A percentile compares a stretch with the other conserved stretches of the same genome.
phyloP scores from a whole-genome alignment of 805 yeast species.

The Martiniozyma abietophila region DNA sequence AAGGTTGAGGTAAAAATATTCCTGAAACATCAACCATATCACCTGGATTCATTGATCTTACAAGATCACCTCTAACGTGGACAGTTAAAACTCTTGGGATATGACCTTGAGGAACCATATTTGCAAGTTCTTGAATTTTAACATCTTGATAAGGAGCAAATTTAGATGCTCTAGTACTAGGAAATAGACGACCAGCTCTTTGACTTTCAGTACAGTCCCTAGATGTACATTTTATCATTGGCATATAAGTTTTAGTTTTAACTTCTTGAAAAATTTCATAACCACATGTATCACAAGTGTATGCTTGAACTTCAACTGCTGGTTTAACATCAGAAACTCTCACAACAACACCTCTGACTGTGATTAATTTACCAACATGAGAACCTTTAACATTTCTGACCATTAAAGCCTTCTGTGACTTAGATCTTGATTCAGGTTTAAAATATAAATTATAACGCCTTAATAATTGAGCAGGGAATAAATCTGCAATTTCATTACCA shows the following conservation, averaged over 20 bases:
- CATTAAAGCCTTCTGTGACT: slow-evolving; percentile 53
- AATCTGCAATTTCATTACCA: slow-evolving; percentile 29
- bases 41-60: slow-evolving; percentile 84
- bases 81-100: slow-evolving; percentile 83
- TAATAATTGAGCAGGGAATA: slow-evolving; percentile 79
- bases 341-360: slow-evolving; percentile 90
- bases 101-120: slow-evolving; percentile 97
- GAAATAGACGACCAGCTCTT: slow-evolving; percentile 79
- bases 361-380: slow-evolving; percentile 76
- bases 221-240: slow-evolving; percentile 82
- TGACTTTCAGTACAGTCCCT: slow-evolving; percentile 68
- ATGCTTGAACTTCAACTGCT: slow-evolving; percentile 80
- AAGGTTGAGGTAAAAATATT: slow-evolving; percentile 86
- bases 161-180: slow-evolving; percentile 93
- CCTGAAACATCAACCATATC: slow-evolving; percentile 92
- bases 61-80: slow-evolving; percentile 88
- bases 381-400: slow-evolving; percentile 86
- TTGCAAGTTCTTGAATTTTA: slow-evolving; percentile 86
- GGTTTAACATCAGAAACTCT: slow-evolving; percentile 97
- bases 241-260: slow-evolving; percentile 71
- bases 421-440: slow-evolving; percentile 54
- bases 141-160: slow-evolving; percentile 94
- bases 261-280: slow-evolving; percentile 95
- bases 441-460: slow-evolving; percentile 84
- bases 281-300: slow-evolving; percentile 97